Evolutionary conservation across 2,329 filamentous ascomycete genomes (phyloP), one percentile per base, ranked within the genome.

Genomic region (Cucurbitaria berberidis): DNA sequence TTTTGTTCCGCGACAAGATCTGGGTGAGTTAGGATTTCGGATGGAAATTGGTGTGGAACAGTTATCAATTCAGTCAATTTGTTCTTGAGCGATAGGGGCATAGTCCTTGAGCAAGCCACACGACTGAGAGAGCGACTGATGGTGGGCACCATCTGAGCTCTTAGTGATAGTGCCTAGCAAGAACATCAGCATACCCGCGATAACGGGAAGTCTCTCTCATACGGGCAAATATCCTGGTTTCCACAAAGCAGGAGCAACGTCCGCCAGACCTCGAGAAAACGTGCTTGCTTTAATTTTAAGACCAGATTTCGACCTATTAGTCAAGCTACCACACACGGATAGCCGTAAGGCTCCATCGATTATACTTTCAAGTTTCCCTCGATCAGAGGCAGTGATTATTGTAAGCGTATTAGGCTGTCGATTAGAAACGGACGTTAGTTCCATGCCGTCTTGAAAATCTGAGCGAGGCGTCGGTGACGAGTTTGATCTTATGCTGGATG

Each of bases 161-260:
- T 67, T 35, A 68, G 63, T 6, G 68, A 67, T 9, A 74, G 51
- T 26, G 68, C 61, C 73, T 75, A 18, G 24, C 6, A 7, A 24
- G 13, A 2, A 24, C 21, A 41, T 68, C 9, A 67, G 57, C 16
- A 24, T 29, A n/a, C 15, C 22, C 3, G 10, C 21, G 50, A 27
- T 8, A 22, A 16, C 15, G 2, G 27, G 8, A 39, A 27, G 5
- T 13, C 19, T 22, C 8, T 35, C 13, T 36, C 53, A 36, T 64
- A 76, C 72, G 16, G 51, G 49, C 16, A 75, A 55, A 54, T 76
- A 76, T 6, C 68, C 73, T 6, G 73, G 71, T 41, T 68, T 71
- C 73, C 74, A 81, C 24, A 80, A 39, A 4, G 64, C 53, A 3
- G 79, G 78, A 32, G 71, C 73, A 5, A 79, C 45, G 32, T 74